These are phyloP conservation scores for Psophocarpus tetragonolobus DNA, from an alignment of 306 rosid species.

Conservation along the genomic window DNA sequence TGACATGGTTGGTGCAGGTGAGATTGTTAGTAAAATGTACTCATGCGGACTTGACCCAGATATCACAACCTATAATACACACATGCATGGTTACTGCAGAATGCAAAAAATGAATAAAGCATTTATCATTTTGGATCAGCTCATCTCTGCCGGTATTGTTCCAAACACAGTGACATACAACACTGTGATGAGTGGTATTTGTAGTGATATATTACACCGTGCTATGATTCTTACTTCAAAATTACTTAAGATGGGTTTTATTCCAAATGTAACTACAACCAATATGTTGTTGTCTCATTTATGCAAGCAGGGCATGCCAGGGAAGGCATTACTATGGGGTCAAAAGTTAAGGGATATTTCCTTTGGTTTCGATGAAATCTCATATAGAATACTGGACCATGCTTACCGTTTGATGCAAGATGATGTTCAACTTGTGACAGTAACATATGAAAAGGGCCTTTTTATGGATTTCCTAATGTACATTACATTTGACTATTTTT, in stretches of 20 bases:
- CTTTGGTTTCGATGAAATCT: slow-evolving; percentile 55
- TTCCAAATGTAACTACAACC: slow-evolving; percentile 63
- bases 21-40: slow-evolving; percentile 54
- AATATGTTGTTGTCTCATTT: slow-evolving; percentile 69
- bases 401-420: slow-evolving; percentile 49
- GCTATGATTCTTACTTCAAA: slow-evolving; percentile 72
- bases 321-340: slow-evolving; percentile 72
- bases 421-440: slow-evolving; percentile 39
- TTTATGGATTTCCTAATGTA: slow-evolving; percentile 82
- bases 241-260: slow-evolving; percentile 71
- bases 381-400: slow-evolving; percentile 53
- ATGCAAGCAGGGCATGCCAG: slow-evolving; percentile 80
- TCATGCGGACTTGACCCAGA: slow-evolving; percentile 67
- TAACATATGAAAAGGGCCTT: slow-evolving; percentile 51
- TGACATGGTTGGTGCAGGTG: slow-evolving; percentile 66
- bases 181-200: slow-evolving; percentile 60
- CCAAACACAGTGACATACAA: slow-evolving; percentile 72
- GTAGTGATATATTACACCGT: slow-evolving; percentile 62
- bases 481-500: slow-evolving; percentile 66
- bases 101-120: slow-evolving; percentile 57
- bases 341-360: slow-evolving; percentile 62
- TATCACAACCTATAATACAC: slow-evolving; percentile 64
- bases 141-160: slow-evolving; percentile 59
- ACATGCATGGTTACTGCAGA: slow-evolving; percentile 62
- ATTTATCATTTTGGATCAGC: slow-evolving; percentile 59